Percentiles rank a stretch among this genome's conserved stretches.
phyloP scores from a whole-genome alignment of 805 yeast species.

The Myxozyma vanderwaltii region DNA sequence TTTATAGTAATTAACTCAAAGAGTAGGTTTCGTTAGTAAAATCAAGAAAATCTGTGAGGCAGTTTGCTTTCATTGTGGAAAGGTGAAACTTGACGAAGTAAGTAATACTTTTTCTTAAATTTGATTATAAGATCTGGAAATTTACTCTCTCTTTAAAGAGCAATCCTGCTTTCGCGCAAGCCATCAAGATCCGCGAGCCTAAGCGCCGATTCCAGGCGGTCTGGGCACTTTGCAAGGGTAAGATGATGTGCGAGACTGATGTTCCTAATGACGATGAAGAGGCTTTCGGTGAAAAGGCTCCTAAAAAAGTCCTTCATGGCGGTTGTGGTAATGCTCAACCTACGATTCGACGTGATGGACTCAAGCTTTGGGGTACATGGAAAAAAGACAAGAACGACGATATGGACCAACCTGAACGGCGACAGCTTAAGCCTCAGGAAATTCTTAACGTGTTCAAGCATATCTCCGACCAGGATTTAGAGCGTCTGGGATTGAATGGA shows the following conservation, averaged over 20 bases:
- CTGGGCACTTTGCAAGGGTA: slow-evolving; percentile 81
- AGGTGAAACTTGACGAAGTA: slow-evolving; percentile 79
- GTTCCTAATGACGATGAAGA: slow-evolving; percentile 59
- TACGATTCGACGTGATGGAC: slow-evolving; percentile 90
- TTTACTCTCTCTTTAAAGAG: slow-evolving; percentile 39
- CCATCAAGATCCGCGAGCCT: slow-evolving; percentile 86
- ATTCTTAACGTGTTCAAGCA: slow-evolving; percentile 89
- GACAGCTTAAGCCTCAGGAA: slow-evolving; percentile 84
- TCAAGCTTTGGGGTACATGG: slow-evolving; percentile 98
- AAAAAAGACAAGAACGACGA: slow-evolving; percentile 84
- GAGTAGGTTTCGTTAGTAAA: slow-evolving; percentile 67
- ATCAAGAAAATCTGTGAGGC: slow-evolving; percentile 95
- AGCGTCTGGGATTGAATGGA: slow-evolving; percentile 82
- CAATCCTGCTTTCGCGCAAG: slow-evolving; percentile 80
- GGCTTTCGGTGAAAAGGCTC: slow-evolving; percentile 45
- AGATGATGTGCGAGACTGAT: slow-evolving; percentile 95
- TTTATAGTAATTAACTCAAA: not conserved
- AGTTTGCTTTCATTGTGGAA: slow-evolving; percentile 99
- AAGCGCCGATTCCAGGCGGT: slow-evolving; percentile 96
- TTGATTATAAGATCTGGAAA: not conserved
- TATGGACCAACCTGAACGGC: slow-evolving; percentile 86
- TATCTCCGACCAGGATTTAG: slow-evolving; percentile 81
- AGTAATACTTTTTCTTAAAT: slow-evolving; percentile 34
- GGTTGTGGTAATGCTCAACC: slow-evolving; percentile 99
- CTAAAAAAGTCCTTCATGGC: slow-evolving; percentile 69